Conservation (phyloP, 2,329 filamentous ascomycete genomes). For the Basipetospora sp. region DNA sequence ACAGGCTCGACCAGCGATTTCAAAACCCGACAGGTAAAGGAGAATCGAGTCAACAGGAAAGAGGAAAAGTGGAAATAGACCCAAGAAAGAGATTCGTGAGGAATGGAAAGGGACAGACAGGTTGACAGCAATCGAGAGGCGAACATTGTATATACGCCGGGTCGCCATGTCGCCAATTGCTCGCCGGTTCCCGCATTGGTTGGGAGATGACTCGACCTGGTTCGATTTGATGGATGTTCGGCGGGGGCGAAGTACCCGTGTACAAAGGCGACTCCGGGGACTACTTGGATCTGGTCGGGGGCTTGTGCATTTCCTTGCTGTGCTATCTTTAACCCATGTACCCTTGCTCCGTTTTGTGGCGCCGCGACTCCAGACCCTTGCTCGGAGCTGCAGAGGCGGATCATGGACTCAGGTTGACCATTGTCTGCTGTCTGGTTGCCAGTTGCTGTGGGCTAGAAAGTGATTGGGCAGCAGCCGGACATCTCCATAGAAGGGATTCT, state of each 20-base stretch:
- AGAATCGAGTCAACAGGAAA: not conserved
- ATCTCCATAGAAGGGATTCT: not conserved
- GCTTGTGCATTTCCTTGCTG: not conserved
- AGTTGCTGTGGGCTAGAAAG: not conserved
- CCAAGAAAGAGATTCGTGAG: not conserved
- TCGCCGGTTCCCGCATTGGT: not conserved
- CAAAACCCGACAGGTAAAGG: not conserved
- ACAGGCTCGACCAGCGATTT: conserved; percentile 3
- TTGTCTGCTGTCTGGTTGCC: not conserved
- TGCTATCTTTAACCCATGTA: not conserved
- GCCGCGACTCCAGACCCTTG: conserved; percentile 3
- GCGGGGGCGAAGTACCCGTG: conserved; percentile 2
- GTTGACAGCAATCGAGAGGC: conserved; percentile 1
- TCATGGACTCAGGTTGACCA: conserved; percentile 3
- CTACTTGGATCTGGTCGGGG: not conserved
- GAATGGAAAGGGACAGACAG: not conserved
- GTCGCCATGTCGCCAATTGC: not conserved
- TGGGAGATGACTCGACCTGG: conserved; percentile 1
- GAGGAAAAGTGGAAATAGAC: not conserved
- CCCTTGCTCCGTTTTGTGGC: conserved; percentile 4
- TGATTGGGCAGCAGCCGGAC: conserved; percentile 1
- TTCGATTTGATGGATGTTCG: not conserved
- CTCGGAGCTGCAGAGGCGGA: conserved; percentile 2
- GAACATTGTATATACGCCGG: conserved; percentile 6
- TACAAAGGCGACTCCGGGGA: conserved; percentile 4